Base-by-base conservation (phyloP, 1,284 basidiomycete genomes). In the Ceratobasidium sp. region DNA sequence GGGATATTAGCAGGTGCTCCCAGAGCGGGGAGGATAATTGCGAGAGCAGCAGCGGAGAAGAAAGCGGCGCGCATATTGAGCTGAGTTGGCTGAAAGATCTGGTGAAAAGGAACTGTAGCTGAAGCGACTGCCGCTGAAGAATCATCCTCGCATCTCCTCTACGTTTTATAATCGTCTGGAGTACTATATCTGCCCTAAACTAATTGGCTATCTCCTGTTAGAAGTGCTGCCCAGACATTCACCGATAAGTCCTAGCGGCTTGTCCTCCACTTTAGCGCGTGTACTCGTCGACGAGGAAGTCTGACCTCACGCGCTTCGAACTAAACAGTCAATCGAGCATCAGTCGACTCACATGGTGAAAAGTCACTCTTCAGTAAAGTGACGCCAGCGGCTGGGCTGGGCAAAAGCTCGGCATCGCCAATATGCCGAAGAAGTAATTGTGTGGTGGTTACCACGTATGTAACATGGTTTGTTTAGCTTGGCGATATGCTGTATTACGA, bases 11-110 rank as follows among this genome's bases (percentile, higher is more conserved):
- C 59, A 22, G 74, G 74, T 0, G 48, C 74, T 17, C 33, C 74
- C 27, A 75, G 50, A 29, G 50, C 66, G n/a, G 74, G 65, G 24
- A 64, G 27, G 62, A 75, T 36, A 29, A 50, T 22, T 11, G 74
- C 53, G 15, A 75, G 65, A 59, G 66, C 47, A n/a, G 65, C 64
- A 48, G 14, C 19, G n/a, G 48, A 50, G 63, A 66, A 7, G 22
- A 66, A 66, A 1, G 63, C 57, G 29, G 57, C 19, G 48, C 69
- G 69, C 69, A 72, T 72, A 6, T 17, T 45, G 66, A 48, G 33
- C 60, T 41, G 57, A 54, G 50, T 71, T 14, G 64, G 47, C 45
- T 15, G 27, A 8, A n/a, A n/a, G n/a, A n/a, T 15, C 66, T 41
- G 50, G 33, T 48, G 15, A 54, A 71, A 5, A 29, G 41, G 24